These are phyloP conservation scores for Naganishia randhawae DNA, from an alignment of 768 basidiomycete species.

Conservation along the genomic window DNA sequence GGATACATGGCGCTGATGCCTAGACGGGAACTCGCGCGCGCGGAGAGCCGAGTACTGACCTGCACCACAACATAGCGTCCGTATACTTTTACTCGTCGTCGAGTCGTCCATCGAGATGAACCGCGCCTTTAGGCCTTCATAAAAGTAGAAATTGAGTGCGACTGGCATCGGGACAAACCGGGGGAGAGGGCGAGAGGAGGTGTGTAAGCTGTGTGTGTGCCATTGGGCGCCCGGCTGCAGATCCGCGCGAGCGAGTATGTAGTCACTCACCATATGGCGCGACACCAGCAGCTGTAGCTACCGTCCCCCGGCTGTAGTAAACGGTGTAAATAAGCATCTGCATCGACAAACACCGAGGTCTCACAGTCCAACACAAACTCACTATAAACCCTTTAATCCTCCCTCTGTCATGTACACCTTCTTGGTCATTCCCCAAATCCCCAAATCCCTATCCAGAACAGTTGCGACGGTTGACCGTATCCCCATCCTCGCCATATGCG, in stretches of 20 bases:
- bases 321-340: constrained; percentile 22
- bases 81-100: constrained; percentile 28
- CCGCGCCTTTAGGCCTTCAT: constrained; percentile 58
- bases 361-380: constrained; percentile 51
- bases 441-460: constrained; percentile 52
- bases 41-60: not conserved
- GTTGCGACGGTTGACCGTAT: constrained; percentile 44
- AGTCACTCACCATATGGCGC: constrained; percentile 65
- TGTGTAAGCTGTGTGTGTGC: too few relatives aligned
- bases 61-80: constrained; percentile 14
- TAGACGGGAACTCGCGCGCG: not conserved
- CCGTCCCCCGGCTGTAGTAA: constrained; percentile 37
- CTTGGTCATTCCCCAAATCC: constrained; percentile 79
- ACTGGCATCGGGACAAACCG: too few relatives aligned
- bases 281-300: constrained; percentile 60
- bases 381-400: constrained; percentile 75
- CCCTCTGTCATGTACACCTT: constrained; percentile 91
- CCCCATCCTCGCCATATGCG: constrained; percentile 8
- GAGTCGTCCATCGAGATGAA: constrained; percentile 60
- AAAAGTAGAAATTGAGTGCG: constrained; percentile 87
- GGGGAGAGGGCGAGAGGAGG: too few relatives aligned
- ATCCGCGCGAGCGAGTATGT: too few relatives aligned
- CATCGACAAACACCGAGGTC: not conserved
- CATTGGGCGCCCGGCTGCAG: too few relatives aligned
- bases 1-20: too few relatives aligned